Evolutionary conservation across 306 rosid genomes (phyloP), one percentile per base, ranked within the genome.

Genomic region (Gastrolobium bilobum): DNA sequence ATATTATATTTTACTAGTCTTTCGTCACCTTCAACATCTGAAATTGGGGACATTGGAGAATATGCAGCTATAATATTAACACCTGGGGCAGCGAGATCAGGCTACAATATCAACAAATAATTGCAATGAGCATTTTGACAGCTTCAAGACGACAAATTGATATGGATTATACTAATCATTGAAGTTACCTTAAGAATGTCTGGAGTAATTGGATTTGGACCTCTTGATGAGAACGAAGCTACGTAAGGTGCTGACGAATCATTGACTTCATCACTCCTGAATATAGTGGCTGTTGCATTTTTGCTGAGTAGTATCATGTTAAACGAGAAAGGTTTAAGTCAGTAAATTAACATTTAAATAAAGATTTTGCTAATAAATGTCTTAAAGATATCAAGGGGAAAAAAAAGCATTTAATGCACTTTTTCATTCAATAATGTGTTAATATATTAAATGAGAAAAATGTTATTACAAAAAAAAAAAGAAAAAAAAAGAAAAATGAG

Each of bases 61-160:
- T 87, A 84, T n/a, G 80, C 63, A 2, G 90, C 88, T 0, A 84
- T 43, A 40, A 87, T 87, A 26, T 47, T 10, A 0, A 87, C 87
- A 51, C 88, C 83, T 0, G 88, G 88, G 52, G 86, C 88, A 3
- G 33, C 31, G 10, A 83, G 37, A 50, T 88, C 90, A 3, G 88
- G 87, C 87, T 88, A 9, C 43, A 79, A 53, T 44, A 39, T 30
- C 10, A n/a, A 43, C 26, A 66, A 38, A 37, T 61, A 6, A 20
- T 20, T 20, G 26, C 26, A 20, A 20, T 20, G 26, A 20, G 26
- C 26, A 20, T 20, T 20, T 20, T 20, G 26, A 20, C 26, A 20
- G 26, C 26, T 20, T 1, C 26, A 20, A 20, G 26, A 20, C 26
- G 26, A 20, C 26, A 20, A 20, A 20, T 20, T 20, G 26, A 20